Base-by-base conservation (phyloP, 306 rosid species). In the Lathyrus aphaca region DNA sequence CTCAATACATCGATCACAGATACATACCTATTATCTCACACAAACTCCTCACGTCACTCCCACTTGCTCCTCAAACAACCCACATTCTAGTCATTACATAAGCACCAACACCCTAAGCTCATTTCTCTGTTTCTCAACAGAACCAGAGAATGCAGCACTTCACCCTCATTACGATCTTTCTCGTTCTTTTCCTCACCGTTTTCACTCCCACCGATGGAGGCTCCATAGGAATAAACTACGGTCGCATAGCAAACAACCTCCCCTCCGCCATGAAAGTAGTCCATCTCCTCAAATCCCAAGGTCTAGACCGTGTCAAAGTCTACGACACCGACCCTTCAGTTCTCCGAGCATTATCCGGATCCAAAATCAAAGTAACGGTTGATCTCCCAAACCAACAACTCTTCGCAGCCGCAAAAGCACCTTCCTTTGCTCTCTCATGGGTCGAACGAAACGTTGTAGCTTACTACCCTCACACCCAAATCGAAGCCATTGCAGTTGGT, bases 401-500 rank as follows among this genome's bases (percentile, higher is more conserved):
- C 74, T 71, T 68, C 69, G 63, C 88, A 0, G 92, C 97, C 0
- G 96, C 97, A 0, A 83, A 70, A 46, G 80, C 80, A 0, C 82
- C 79, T 13, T 80, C 97, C 6, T 95, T 84, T 27, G 99, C 99
- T 8, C 46, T 66, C 73, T 11, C 82, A 18, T 95, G 99, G 99
- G 90, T 95, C 45, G 68, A 91, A 65, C 76, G 68, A 10, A 95
- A 95, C 73, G 88, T 95, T 48, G 88, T 77, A 2, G 92, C 87
- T 0, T 95, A 86, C 82, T 66, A 87, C 69, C 97, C 99, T 0
- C 72, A 80, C 44, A 91, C 99, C 6, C 85, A 82, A 69, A 91
- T 95, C 79, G 99, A 95, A 78, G 85, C 96, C 89, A 87, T 95
- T 55, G 99, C 97, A 5, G 99, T 95, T 0, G 99, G 99, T 0